Evolutionary conservation across 768 basidiomycete genomes (phyloP).

Genomic region (Cantharellus cinnabarinus): DNA sequence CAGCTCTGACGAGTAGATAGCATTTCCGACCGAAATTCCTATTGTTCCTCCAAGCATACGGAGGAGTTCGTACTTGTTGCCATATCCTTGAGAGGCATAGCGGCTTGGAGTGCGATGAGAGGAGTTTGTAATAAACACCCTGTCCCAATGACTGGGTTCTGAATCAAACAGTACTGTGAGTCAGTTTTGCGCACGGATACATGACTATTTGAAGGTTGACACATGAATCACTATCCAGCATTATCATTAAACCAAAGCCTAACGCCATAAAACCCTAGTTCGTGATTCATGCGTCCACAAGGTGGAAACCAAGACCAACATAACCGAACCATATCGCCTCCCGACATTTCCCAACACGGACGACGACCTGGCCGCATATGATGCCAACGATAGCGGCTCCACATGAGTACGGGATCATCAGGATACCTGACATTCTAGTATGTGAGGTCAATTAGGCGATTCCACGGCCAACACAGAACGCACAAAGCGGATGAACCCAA

Average conservation of each 20-base stretch:
- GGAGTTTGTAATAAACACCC: constrained; percentile 36
- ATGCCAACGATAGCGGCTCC: constrained; percentile 35
- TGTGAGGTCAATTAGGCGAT: too few relatives aligned
- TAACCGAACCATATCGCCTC: constrained; percentile 40
- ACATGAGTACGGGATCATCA: constrained; percentile 54
- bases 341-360: constrained; percentile 25
- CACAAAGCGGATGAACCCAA: constrained; percentile 34
- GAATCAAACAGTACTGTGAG: too few relatives aligned
- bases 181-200: neutral
- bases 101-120: constrained; percentile 11
- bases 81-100: constrained; percentile 15
- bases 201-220: constrained; percentile 1
- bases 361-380: constrained; percentile 34
- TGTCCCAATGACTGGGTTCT: constrained; percentile 42
- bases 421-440: constrained; percentile 39
- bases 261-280: constrained; percentile 25
- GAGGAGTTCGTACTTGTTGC: constrained; percentile 12
- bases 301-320: constrained; percentile 11
- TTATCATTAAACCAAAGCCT: constrained; percentile 55
- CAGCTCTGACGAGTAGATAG: constrained; percentile 12
- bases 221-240: constrained; percentile 35
- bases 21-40: constrained; percentile 13
- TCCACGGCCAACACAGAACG: too few relatives aligned
- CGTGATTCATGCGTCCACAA: neutral
- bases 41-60: constrained; percentile 17